Evolutionary conservation across 2,329 filamentous ascomycete species (phyloP), one percentile per base, ranked within the genome.

Genomic region (Paraconiothyrium sp.): DNA sequence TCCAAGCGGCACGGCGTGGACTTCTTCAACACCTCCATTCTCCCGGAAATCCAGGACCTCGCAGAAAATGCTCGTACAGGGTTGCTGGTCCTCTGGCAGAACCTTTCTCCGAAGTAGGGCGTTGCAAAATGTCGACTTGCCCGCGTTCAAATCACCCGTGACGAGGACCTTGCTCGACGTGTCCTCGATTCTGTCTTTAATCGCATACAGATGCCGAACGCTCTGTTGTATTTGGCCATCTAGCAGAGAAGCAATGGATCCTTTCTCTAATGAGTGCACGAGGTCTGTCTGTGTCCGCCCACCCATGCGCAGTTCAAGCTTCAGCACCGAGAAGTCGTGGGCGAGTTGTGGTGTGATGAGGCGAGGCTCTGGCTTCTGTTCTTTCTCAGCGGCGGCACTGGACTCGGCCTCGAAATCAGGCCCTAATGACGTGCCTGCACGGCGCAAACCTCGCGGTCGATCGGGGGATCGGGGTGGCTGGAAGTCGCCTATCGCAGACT

Each of bases 71-170:
- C 93, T 95, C 1, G 95, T 99, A 79, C 95, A 99, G 1, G 95
- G 95, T 76, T 98, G 95, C 78, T 99, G 94, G 72, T 99, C 95
- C 79, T 98, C 95, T 0, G 95, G 95, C 4, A 99, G 81, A 32
- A 99, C 88, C 79, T 98, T 98, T 64, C 94, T 89, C 63, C 95
- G 90, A 44, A 99, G 81, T 2, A 99, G 83, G n/a, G 95, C 95
- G 79, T 99, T 99, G 82, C 95, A 99, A 72, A 99, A 99, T 0
- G 95, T 99, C 4, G 95, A 99, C 77, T 99, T 99, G 74, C 95
- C 95, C 9, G 95, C 94, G 75, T 99, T 99, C 57, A 99, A 81
- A 76, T 99, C 95, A 73, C 95, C 95, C 0, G 95, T 99, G 20
- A 99, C 90, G 60, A 99, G 82, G 1, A 99, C 95, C 78, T 99